Base-by-base conservation (phyloP, 2,329 filamentous ascomycete genomes). In the Colletotrichum sp. region DNA sequence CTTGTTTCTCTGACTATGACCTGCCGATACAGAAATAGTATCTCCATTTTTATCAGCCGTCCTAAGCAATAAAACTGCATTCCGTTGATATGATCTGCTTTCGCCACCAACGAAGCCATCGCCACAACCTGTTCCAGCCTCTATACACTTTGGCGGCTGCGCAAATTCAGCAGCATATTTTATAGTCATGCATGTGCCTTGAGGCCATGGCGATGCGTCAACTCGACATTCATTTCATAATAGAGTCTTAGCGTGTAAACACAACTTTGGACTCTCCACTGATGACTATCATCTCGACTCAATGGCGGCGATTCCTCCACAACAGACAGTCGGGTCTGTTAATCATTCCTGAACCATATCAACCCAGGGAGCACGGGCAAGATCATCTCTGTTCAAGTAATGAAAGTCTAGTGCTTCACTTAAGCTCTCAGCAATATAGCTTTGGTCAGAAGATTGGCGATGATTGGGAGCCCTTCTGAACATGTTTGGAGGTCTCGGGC, bases 11-110 rank as follows among this genome's bases (percentile, higher is more conserved):
- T 12, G 18, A n/a, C 0, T n/a, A 49, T 12, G 39, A 6, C 5
- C 39, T 49, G 39, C 18, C 39, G 18, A n/a, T n/a, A 6, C 18
- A 49, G 3, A n/a, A 49, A 12, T 12, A n/a, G 39, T 0, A n/a
- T 6, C 18, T 49, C 9, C 39, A 49, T n/a, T 21, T 49, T n/a
- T 2, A n/a, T 10, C 18, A 6, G 39, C 5, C 18, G 0, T n/a
- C 5, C 8, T n/a, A 10, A n/a, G 1, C 8, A 44, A 0, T 0
- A n/a, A n/a, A 44, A 0, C 39, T n/a, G 39, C 0, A 0, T 21
- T 1, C n/a, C 18, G 9, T 21, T 21, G 44, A 21, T 6, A 21
- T 21, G 0, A 13, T 0, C 10, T 21, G 44, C 44, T 21, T 49
- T 0, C 15, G n/a, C n/a, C 15, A 21, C 0, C 44, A 52, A 52